Conservation (phyloP, 2,329 filamentous ascomycete species). For the Penicillium palitans region DNA sequence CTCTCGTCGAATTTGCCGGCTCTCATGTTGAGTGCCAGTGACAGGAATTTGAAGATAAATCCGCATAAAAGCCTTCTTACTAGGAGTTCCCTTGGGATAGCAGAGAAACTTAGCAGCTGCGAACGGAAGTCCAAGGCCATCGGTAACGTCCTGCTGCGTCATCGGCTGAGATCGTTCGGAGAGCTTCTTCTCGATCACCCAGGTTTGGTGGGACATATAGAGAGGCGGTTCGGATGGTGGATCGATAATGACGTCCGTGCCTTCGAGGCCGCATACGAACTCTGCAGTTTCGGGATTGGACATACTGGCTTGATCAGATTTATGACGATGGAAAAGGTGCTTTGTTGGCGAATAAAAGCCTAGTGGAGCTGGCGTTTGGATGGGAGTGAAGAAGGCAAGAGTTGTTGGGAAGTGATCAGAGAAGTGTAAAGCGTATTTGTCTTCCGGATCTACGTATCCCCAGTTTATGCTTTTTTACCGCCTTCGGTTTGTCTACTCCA, state of each 20-base stretch:
- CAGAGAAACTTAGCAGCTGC: conserved; percentile 16
- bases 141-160: conserved; percentile 13
- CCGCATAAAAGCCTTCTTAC: conserved; percentile 15
- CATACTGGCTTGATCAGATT: conserved; percentile 7
- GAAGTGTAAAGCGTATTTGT: too few species aligned
- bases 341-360: background rate
- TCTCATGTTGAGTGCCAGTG: conserved; percentile 8
- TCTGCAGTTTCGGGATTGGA: conserved; percentile 7
- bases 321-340: background rate
- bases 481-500: too few species aligned
- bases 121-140: conserved; percentile 13
- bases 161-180: conserved; percentile 6
- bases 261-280: conserved; percentile 12
- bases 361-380: background rate
- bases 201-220: conserved; percentile 11
- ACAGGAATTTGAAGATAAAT: conserved; percentile 16
- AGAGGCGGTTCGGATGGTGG: conserved; percentile 11
- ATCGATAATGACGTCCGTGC: conserved; percentile 13
- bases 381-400: background rate
- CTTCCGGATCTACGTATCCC: too few species aligned
- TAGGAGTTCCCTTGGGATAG: conserved; percentile 6
- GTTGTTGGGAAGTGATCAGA: background rate
- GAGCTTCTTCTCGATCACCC: conserved; percentile 17
- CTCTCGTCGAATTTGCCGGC: conserved; percentile 3
- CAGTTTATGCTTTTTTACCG: too few species aligned